Base-by-base conservation (phyloP, 352 stramenopile genomes). In the Pythium volutum region DNA sequence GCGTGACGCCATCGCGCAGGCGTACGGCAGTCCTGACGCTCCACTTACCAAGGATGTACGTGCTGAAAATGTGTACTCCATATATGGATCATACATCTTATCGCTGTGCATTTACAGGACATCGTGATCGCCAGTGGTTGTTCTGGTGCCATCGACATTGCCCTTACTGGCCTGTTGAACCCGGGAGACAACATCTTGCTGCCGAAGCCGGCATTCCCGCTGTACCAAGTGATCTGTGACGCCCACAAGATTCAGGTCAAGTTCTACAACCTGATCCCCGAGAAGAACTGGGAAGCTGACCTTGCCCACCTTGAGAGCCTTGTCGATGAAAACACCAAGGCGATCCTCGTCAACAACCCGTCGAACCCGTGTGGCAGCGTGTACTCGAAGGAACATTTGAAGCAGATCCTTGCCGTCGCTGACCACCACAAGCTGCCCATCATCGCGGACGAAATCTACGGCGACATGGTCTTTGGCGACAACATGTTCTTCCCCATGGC, bases 261-360 rank as follows among this genome's bases (percentile, higher is more conserved):
- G 39, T 95, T 97, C 59, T 99, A 99, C 77, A 79, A 94, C 62
- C 65, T 93, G 14, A 69, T 84, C 48, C 89, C 92, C 4, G 75
- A 96, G 33, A 78, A 85, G 46, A 88, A 93, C 59, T 99, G 95
- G 95, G 88, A 98, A 50, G 88, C 81, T 26, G 94, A 98, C 64
- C 63, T 98, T 26, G 79, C 93, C 49, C 81, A 97, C 46, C 87
- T 99, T 53, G 80, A 98, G 69, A 82, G 79, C 4, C 70, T 95
- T 8, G 74, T 98, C 27, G 77, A 95, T 54, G 75, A 79, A 23
- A 85, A 85, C 49, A 97, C 87, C n/a, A 89, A 85, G 57, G 77
- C 89, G 12, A 98, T 99, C 48, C 57, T 99, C 10, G 70, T 99
- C 22, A 98, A 98, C 72, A 99, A 99, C 77, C 96, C 64, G 72